Conservation (phyloP, 768 basidiomycete species). For the Phylloporus arenicola region DNA sequence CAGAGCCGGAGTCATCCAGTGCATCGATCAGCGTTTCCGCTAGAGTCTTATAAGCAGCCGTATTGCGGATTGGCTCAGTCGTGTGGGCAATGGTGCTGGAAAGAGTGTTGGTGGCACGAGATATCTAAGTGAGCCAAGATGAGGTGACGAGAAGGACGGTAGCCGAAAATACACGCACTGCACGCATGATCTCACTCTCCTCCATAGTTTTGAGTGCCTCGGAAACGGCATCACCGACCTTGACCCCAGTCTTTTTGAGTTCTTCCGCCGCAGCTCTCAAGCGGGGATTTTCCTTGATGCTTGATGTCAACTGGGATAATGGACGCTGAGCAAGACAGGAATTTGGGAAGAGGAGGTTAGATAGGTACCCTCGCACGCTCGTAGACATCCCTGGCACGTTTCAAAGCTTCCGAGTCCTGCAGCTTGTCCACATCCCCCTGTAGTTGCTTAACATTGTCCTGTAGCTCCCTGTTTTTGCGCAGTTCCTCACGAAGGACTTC, state of each 20-base stretch:
- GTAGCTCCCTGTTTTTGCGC: constrained; percentile 87
- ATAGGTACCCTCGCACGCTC: constrained; percentile 83
- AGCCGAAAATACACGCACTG: constrained; percentile 43
- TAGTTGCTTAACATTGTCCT: constrained; percentile 95
- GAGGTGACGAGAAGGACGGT: background rate
- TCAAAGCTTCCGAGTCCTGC: constrained; percentile 96
- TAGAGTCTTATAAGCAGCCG: constrained; percentile 87
- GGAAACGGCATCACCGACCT: constrained; percentile 89
- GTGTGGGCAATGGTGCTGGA: constrained; percentile 82
- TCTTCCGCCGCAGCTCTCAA: constrained; percentile 92
- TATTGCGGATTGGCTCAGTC: constrained; percentile 96
- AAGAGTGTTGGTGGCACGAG: constrained; percentile 78
- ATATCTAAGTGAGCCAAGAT: constrained; percentile 48
- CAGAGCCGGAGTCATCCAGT: constrained; percentile 87
- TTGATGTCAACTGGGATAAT: constrained; percentile 69
- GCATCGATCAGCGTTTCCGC: constrained; percentile 88
- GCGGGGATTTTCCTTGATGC: constrained; percentile 93
- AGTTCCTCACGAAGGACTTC: constrained; percentile 91
- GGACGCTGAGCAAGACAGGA: constrained; percentile 2
- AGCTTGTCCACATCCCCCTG: constrained; percentile 97
- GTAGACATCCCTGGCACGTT: constrained; percentile 84
- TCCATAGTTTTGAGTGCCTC: constrained; percentile 92
- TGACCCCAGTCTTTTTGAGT: constrained; percentile 81
- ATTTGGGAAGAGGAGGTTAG: background rate
- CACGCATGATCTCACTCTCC: constrained; percentile 88